Base-by-base conservation (phyloP, 2,329 filamentous ascomycete species). In the Akanthomyces uredinophilus region DNA sequence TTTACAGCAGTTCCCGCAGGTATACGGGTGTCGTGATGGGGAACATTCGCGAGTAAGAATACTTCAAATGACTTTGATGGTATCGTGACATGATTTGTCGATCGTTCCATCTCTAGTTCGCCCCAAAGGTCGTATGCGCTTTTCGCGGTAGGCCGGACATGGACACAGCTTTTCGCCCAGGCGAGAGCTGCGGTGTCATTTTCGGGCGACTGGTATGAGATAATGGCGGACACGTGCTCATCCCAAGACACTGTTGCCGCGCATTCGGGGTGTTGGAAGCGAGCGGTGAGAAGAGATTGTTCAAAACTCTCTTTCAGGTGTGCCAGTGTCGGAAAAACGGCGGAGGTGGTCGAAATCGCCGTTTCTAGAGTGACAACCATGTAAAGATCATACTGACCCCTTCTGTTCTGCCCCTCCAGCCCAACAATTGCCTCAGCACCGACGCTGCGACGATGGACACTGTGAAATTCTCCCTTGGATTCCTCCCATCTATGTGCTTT, bases 291-390 rank as follows among this genome's bases (percentile, higher is more conserved):
- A 32, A 62, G 27, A 16, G 52, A 44, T 22, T 43, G n/a, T 22
- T 62, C 60, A 50, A 62, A 62, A 46, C 52, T 62, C 35, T 56
- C 53, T 29, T 62, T 62, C 43, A 62, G 18, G 29, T 51, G 18
- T 6, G 47, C 18, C 1, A 51, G 47, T 2, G 47, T n/a, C 6
- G 20, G 47, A 5, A n/a, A 3, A 7, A 27, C 35, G 16, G 24
- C 4, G 11, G 47, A 51, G 6, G 29, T 20, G 8, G 6, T 11
- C 47, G 27, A 5, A 14, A 20, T 18, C 0, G 5, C 27, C 18
- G 47, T 20, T 11, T 35, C 13, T 3, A 51, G 47, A 35, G 16
- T n/a, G 18, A 13, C 27, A 13, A 51, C 18, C 47, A 51, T 32
- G 27, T 35, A 51, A 2, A 51, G 8, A 32, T 51, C 47, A 51